These are phyloP conservation scores for Suillus tomentosus DNA, from an alignment of 768 basidiomycete species.

Conservation along the genomic window DNA sequence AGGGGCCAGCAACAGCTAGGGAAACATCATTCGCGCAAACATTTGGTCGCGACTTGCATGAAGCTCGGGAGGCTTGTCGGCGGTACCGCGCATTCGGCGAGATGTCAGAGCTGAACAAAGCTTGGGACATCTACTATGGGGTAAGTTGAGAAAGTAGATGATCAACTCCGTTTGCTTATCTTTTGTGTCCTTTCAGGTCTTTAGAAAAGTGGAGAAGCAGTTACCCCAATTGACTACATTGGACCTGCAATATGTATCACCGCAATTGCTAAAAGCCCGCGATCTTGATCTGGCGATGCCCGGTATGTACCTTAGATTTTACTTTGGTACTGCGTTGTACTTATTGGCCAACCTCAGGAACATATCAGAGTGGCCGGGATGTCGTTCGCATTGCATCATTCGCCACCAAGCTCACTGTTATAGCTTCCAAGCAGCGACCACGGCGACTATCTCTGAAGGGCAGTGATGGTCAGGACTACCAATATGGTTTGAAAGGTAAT, in stretches of 20 bases:
- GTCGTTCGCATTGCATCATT: constrained; percentile 85
- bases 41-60: constrained; percentile 88
- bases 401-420: constrained; percentile 87
- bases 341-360: constrained; percentile 50
- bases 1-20: constrained; percentile 93
- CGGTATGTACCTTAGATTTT: constrained; percentile 46
- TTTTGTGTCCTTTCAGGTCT: constrained; percentile 56
- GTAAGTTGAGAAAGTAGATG: constrained; percentile 44
- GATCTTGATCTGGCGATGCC: constrained; percentile 96
- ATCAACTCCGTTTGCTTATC: constrained; percentile 10
- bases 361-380: constrained; percentile 86
- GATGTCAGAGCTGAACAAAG: constrained; percentile 87
- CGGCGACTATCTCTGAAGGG: constrained; percentile 86
- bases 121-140: constrained; percentile 98
- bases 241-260: constrained; percentile 97
- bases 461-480: constrained; percentile 90
- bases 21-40: constrained; percentile 95
- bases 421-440: constrained; percentile 96
- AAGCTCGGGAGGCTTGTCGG: constrained; percentile 89
- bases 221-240: constrained; percentile 85
- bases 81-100: constrained; percentile 88
- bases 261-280: constrained; percentile 82
- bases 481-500: constrained; percentile 86
- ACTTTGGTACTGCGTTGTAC: neutral
- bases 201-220: constrained; percentile 95